Conservation (phyloP, 306 rosid genomes). For the Fragaria ananassa region DNA sequence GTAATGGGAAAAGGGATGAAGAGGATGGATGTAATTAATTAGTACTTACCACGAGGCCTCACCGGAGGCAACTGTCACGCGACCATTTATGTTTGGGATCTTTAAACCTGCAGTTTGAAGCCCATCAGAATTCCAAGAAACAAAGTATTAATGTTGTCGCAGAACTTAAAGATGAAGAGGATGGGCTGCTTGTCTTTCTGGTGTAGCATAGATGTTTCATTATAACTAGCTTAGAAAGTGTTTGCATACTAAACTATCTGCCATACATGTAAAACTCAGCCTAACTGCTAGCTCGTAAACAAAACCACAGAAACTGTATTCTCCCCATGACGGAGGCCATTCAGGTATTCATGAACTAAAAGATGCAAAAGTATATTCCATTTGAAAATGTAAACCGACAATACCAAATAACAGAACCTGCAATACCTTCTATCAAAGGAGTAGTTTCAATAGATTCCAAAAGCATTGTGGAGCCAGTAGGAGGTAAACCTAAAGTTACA, state of each 20-base stretch:
- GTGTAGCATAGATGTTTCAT: background rate
- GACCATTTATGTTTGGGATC: constrained; percentile 33
- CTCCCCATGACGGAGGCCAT: background rate
- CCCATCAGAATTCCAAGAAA: constrained; percentile 23
- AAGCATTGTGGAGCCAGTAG: constrained; percentile 38
- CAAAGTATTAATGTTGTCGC: background rate
- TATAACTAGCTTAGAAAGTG: background rate
- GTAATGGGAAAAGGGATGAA: background rate
- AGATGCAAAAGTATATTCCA: background rate
- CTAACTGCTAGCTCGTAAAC: background rate
- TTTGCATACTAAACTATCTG: background rate
- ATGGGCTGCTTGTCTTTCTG: background rate
- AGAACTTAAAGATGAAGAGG: background rate
- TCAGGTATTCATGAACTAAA: background rate
- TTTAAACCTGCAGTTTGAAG: constrained; percentile 30
- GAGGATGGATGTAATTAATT: constrained; percentile 20
- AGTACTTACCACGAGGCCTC: constrained; percentile 50
- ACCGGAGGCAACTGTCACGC: constrained; percentile 23
- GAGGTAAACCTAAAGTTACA: constrained; percentile 59
- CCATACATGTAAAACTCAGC: background rate
- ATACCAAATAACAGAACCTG: constrained; percentile 2
- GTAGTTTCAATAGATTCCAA: constrained; percentile 38
- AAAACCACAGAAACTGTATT: background rate
- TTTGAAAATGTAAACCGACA: background rate
- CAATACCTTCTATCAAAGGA: constrained; percentile 62